phyloP scores from a whole-genome alignment of 768 basidiomycete genomes.

The Kwoniella dendrophila region DNA sequence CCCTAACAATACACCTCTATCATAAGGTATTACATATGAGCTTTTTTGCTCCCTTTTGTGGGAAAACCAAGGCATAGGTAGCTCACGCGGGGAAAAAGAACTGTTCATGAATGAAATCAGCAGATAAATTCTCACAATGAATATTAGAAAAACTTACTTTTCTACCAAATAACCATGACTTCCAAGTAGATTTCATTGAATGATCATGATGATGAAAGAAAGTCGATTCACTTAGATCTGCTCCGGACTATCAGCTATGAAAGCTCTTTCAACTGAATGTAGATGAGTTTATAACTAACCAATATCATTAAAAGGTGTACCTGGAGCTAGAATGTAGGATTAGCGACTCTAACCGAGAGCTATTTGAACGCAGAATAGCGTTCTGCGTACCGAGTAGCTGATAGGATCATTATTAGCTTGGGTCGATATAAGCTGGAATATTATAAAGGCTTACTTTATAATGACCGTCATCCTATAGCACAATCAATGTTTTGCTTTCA shows the following conservation, averaged over 20 bases:
- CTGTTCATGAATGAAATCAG: conserved; percentile 18
- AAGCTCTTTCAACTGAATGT: neutral
- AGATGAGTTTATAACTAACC: conserved; percentile 20
- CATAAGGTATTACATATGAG: neutral
- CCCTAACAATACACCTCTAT: conserved; percentile 47
- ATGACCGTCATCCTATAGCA: conserved; percentile 32
- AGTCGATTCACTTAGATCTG: conserved; percentile 42
- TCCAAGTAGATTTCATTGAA: conserved; percentile 28
- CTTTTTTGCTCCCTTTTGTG: neutral
- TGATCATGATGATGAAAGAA: conserved; percentile 36
- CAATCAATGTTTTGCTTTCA: conserved; percentile 9
- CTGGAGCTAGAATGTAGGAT: conserved; percentile 41
- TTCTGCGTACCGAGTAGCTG: conserved; percentile 34
- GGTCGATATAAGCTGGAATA: neutral
- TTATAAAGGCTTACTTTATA: conserved; percentile 32
- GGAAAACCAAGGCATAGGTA: neutral
- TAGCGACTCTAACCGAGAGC: neutral
- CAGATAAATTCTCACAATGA: neutral
- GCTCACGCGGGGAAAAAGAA: conserved; percentile 49
- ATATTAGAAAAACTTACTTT: conserved; percentile 33
- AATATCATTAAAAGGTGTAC: conserved; percentile 53
- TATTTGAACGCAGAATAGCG: neutral
- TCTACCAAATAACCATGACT: conserved; percentile 47
- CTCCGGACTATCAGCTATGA: neutral
- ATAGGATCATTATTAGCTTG: conserved; percentile 1